phyloP scores from a whole-genome alignment of 441 rosid species.

The Croton laevigatus region DNA sequence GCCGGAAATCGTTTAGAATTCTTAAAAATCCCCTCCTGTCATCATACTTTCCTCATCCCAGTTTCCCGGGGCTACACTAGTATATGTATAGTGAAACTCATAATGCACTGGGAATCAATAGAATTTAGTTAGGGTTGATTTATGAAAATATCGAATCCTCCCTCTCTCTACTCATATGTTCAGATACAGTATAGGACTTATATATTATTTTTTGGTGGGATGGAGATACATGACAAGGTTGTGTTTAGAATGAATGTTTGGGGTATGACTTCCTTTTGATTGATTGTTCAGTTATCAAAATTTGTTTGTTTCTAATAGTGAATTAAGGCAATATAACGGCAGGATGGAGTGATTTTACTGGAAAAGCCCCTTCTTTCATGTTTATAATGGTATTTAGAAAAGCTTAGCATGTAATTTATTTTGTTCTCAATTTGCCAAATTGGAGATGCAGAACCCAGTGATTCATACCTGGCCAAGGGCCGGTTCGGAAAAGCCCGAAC shows the following conservation, averaged over 20 bases:
- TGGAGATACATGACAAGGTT: background rate
- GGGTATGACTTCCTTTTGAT: background rate
- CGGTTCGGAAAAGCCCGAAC: too few species aligned
- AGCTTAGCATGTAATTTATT: background rate
- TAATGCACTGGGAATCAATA: too few species aligned
- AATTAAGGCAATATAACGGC: background rate
- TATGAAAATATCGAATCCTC: too few species aligned
- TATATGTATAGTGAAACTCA: background rate
- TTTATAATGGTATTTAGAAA: background rate
- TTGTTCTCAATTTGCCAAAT: background rate
- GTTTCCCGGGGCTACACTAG: background rate
- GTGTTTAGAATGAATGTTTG: background rate
- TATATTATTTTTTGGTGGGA: background rate
- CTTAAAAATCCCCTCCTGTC: background rate
- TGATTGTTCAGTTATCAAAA: background rate
- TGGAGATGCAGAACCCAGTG: background rate
- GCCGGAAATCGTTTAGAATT: too few species aligned
- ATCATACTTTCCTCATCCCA: background rate
- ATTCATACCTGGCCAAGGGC: background rate
- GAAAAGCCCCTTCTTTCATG: background rate
- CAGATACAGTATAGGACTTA: too few species aligned
- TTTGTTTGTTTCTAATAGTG: background rate
- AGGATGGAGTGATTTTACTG: background rate
- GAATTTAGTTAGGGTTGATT: too few species aligned
- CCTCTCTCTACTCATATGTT: too few species aligned